These are phyloP conservation scores for Globisporangium solare DNA, from an alignment of 352 stramenopile species.

Conservation along the genomic window DNA sequence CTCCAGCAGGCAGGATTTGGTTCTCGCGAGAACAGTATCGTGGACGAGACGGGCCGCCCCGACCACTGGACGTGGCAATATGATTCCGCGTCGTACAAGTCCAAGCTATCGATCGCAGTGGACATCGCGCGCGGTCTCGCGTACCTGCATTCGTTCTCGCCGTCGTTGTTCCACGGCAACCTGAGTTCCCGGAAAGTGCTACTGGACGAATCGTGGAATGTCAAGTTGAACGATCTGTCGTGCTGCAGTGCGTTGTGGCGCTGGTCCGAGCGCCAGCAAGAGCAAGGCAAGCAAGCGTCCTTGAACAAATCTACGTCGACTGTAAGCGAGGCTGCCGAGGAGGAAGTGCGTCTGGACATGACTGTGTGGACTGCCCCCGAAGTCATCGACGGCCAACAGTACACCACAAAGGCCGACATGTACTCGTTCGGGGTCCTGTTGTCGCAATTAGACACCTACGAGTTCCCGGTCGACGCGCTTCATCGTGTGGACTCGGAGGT, in stretches of 20 bases:
- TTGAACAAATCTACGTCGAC: conserved; percentile 4
- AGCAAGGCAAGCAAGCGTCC: background rate
- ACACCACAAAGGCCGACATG: conserved; percentile 40
- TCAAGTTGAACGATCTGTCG: conserved; percentile 41
- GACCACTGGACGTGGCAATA: conserved; percentile 23
- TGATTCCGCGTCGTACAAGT: conserved; percentile 22
- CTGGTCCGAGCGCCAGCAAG: conserved; percentile 27
- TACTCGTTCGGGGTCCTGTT: conserved; percentile 43
- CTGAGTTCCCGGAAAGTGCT: conserved; percentile 43
- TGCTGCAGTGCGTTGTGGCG: conserved; percentile 34
- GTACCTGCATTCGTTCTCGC: conserved; percentile 44
- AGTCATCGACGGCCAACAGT: conserved; percentile 38
- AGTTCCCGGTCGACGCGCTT: conserved; percentile 28
- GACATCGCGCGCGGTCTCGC: conserved; percentile 33
- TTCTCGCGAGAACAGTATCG: too few relatives aligned
- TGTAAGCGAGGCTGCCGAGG: conserved; percentile 4
- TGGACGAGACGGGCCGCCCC: too few relatives aligned
- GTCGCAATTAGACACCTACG: conserved; percentile 32
- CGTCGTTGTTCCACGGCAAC: conserved; percentile 35
- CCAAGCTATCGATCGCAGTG: conserved; percentile 36
- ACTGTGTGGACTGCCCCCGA: conserved; percentile 41
- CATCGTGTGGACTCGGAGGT: conserved; percentile 37
- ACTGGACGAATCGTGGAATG: conserved; percentile 27
- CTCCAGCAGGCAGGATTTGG: conserved; percentile 3
- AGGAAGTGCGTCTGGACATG: conserved; percentile 42